Evolutionary conservation across 1,139 yeast genomes (phyloP).

Genomic region (Pichia sp.): DNA sequence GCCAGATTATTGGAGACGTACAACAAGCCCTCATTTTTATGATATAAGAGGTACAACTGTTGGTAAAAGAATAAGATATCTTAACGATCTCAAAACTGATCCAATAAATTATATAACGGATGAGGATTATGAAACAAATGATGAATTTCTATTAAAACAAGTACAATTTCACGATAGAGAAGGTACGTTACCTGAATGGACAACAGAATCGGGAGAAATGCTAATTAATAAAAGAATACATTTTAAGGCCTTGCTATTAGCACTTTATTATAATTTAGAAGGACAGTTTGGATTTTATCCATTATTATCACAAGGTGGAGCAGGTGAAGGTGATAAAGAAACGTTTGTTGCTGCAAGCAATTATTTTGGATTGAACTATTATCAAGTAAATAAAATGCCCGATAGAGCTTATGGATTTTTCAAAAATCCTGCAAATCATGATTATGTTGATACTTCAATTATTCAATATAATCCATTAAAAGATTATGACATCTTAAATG

Average conservation of each 20-base stretch:
- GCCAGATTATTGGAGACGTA: constrained; percentile 68
- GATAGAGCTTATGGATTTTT: constrained; percentile 30
- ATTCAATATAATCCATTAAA: constrained; percentile 62
- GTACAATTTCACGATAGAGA: constrained; percentile 46
- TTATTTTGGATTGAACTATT: constrained; percentile 43
- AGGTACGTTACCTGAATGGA: constrained; percentile 55
- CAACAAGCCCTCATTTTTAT: constrained; percentile 53
- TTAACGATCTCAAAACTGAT: constrained; percentile 27
- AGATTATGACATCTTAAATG: constrained; percentile 36
- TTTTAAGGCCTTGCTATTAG: constrained; percentile 43
- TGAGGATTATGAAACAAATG: constrained; percentile 24
- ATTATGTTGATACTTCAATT: constrained; percentile 37
- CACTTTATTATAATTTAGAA: constrained; percentile 51
- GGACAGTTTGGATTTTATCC: constrained; percentile 53
- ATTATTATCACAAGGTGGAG: constrained; percentile 52
- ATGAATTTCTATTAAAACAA: constrained; percentile 20
- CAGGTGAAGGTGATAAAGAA: constrained; percentile 62
- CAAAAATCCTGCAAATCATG: constrained; percentile 15
- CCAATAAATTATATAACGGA: constrained; percentile 27
- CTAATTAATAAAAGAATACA: constrained; percentile 49
- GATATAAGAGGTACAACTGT: constrained; percentile 40
- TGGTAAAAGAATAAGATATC: constrained; percentile 24
- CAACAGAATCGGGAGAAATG: constrained; percentile 59
- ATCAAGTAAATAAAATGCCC: constrained; percentile 42
- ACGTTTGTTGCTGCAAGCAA: constrained; percentile 61